Percentiles rank a stretch among this genome's conserved stretches.
Conservation (phyloP, 805 yeast species). For the Wickerhamiella dianesei region DNA sequence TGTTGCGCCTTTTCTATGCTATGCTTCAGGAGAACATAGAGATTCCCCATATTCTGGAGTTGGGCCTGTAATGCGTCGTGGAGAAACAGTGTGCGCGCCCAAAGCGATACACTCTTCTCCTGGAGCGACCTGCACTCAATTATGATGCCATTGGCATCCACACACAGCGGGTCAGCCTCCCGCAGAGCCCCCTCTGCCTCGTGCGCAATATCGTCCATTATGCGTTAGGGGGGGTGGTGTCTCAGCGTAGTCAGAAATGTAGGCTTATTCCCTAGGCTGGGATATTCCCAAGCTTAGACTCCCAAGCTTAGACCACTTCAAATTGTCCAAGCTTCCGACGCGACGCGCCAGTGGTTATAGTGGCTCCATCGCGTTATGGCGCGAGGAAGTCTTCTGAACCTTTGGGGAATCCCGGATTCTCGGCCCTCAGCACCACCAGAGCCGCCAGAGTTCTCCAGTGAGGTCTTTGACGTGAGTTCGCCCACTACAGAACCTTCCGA, state of each 20-base stretch:
- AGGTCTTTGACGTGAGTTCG: neutral
- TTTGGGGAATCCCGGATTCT: neutral
- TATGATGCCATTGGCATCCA: constrained; percentile 34
- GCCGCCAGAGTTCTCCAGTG: neutral
- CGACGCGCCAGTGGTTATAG: neutral
- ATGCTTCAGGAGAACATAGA: constrained; percentile 24
- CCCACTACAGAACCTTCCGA: neutral
- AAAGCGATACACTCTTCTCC: constrained; percentile 29
- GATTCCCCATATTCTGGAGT: constrained; percentile 25
- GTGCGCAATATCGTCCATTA: constrained; percentile 28
- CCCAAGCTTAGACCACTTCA: no score
- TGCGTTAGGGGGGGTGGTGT: no score
- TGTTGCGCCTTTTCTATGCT: constrained; percentile 15
- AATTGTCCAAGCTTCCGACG: neutral
- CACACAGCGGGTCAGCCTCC: constrained; percentile 39
- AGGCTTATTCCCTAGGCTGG: no score
- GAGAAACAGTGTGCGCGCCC: constrained; percentile 34
- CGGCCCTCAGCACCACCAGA: neutral
- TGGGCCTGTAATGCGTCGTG: constrained; percentile 37
- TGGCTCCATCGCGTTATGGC: neutral
- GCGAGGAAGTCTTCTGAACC: neutral
- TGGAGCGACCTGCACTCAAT: constrained; percentile 28
- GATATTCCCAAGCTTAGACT: no score
- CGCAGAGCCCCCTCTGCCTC: constrained; percentile 38
- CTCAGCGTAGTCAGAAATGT: no score